Conservation (phyloP, 352 stramenopile genomes). For the Phytophthora crassamura region DNA sequence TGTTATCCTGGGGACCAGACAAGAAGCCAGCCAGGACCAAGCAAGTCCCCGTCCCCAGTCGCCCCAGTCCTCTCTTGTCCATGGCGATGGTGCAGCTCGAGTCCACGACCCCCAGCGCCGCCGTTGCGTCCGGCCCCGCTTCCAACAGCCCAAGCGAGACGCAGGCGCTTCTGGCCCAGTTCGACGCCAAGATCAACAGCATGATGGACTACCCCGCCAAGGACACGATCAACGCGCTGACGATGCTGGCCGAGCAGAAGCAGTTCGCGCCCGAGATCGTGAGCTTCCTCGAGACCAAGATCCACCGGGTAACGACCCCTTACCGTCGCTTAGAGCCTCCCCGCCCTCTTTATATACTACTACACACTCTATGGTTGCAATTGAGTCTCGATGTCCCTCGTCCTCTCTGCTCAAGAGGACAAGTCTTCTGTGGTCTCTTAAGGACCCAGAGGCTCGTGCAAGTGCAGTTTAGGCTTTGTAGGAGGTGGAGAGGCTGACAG, state of each 20-base stretch:
- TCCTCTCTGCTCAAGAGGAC: neutral
- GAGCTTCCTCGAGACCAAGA: conserved; percentile 91
- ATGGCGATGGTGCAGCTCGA: conserved; percentile 67
- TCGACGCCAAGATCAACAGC: conserved; percentile 86
- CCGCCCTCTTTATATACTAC: conserved; percentile 15
- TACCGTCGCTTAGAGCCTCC: conserved; percentile 1
- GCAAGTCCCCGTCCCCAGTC: neutral
- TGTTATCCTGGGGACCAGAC: conserved; percentile 24
- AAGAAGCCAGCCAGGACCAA: conserved; percentile 38
- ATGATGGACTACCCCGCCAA: conserved; percentile 90
- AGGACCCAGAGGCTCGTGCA: no score
- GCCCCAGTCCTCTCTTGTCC: neutral
- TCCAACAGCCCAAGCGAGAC: conserved; percentile 39
- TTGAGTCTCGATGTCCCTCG: neutral
- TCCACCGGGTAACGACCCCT: conserved; percentile 73
- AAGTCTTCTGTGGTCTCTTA: no score
- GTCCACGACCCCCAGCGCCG: conserved; percentile 20
- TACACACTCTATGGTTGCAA: neutral
- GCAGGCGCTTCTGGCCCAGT: conserved; percentile 71
- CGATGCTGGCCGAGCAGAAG: conserved; percentile 81
- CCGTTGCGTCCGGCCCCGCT: neutral
- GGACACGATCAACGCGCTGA: conserved; percentile 90
- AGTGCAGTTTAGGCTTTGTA: neutral
- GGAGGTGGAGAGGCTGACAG: conserved; percentile 7
- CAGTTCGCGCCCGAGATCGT: conserved; percentile 85